Percentiles rank a stretch among this genome's conserved stretches.
Evolutionary conservation across 2,329 filamentous ascomycete species (phyloP).

Genomic region (Rasamsonia emersonii): DNA sequence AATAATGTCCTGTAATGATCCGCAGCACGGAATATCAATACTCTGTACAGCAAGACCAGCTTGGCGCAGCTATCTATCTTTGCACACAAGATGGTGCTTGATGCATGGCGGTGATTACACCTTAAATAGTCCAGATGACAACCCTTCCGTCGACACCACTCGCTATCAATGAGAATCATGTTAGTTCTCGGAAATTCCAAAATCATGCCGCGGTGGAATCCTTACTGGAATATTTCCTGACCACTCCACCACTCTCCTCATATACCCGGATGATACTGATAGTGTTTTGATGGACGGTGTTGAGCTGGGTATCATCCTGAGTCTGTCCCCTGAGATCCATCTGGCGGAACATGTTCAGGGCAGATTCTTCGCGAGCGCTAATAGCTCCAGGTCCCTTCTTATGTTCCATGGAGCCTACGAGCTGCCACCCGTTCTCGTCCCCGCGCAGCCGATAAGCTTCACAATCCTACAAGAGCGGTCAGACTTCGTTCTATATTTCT

Average conservation of each 20-base stretch:
- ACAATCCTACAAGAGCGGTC: slow-evolving; percentile 47
- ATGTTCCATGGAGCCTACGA: slow-evolving; percentile 70
- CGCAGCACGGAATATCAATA: no score
- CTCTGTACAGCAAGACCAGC: slow-evolving; percentile 2
- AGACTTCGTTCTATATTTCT: no score
- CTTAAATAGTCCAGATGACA: slow-evolving; percentile 65
- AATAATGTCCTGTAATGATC: no score
- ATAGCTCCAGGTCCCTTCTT: slow-evolving; percentile 55
- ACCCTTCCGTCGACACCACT: slow-evolving; percentile 76
- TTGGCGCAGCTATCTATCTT: neutral
- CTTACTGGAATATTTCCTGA: slow-evolving; percentile 83
- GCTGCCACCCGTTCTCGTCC: slow-evolving; percentile 69
- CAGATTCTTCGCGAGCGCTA: slow-evolving; percentile 72
- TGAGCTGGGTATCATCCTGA: slow-evolving; percentile 87
- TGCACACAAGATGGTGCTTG: no score
- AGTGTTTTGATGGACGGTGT: slow-evolving; percentile 94
- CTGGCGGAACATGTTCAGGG: slow-evolving; percentile 95
- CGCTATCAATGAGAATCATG: slow-evolving; percentile 40
- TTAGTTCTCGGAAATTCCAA: slow-evolving; percentile 13
- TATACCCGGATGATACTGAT: slow-evolving; percentile 77
- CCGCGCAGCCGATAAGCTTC: slow-evolving; percentile 88
- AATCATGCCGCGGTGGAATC: slow-evolving; percentile 10
- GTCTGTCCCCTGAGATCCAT: slow-evolving; percentile 96
- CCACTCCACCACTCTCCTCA: slow-evolving; percentile 53
- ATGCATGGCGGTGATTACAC: neutral